Base-by-base conservation (phyloP, 768 basidiomycete species). In the Austroboletus eburneus region DNA sequence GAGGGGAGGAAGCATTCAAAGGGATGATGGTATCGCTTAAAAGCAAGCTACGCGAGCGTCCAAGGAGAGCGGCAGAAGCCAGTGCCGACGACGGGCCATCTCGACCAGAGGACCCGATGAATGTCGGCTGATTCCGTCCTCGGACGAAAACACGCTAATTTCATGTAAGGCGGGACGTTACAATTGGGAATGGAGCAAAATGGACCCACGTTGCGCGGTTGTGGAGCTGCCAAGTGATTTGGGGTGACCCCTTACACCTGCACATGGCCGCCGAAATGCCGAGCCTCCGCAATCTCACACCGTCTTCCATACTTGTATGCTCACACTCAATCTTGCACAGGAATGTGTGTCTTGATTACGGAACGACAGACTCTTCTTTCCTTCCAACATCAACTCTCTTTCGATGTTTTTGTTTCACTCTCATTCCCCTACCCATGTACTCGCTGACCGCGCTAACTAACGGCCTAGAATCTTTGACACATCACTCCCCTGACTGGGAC, bases 251-350 rank as follows among this genome's bases (percentile, higher is more conserved):
- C 52, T 33, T 49, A 54, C 35, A 43, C 33, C 43, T 21, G 49
- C 20, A 43, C 50, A 55, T 54, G 50, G 49, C 42, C 41, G 64
- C 64, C 64, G 64, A 67, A 43, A 65, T 65, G 64, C 64, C 64
- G 64, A 66, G 34, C 42, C 37, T 65, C 64, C 64, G 66, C 64
- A 67, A 16, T 67, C 61, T 67, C 65, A 55, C 65, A 65, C 64
- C 51, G 22, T 49, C 45, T 48, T 27, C 56, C 41, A 55, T 56
- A 64, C 48, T 54, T 57, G 51, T 63, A 46, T 21, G 37, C 59
- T 57, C 54, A 51, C 54, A 39, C 65, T 63, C 55, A 60, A 54
- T 67, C 55, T 61, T 57, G 54, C 54, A 65, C 61, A 55, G 58
- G 61, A 61, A 63, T 56, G 57, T 49, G 60, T 52, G 48, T 55